Conservation (phyloP, 1,284 basidiomycete species). For the Tilletia indica region DNA sequence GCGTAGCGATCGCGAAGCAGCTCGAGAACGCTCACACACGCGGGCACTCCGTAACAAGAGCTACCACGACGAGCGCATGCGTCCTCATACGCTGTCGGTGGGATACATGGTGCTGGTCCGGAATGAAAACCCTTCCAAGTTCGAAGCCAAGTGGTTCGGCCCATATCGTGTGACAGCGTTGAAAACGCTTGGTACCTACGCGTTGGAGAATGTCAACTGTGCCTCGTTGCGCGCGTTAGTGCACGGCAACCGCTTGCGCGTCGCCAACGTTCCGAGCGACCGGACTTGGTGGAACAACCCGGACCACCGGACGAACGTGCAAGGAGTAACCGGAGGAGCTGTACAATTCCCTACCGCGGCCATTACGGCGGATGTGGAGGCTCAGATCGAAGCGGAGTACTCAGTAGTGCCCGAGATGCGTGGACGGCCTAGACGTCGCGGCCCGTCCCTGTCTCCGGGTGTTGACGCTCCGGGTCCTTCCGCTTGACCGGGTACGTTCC, state of each 20-base stretch:
- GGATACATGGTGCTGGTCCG: neutral
- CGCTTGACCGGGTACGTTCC: too few relatives aligned
- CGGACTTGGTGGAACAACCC: neutral
- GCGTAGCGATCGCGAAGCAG: neutral
- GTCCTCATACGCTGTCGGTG: neutral
- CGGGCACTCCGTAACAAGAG: neutral
- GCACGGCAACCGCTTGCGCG: neutral
- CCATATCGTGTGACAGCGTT: neutral
- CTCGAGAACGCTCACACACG: slow-evolving; percentile 6
- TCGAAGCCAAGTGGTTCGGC: neutral
- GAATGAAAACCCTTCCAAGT: neutral
- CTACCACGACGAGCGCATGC: neutral
- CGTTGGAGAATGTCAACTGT: neutral
- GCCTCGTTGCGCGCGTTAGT: neutral
- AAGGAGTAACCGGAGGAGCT: neutral
- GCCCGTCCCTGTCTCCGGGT: neutral
- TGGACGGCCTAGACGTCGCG: neutral
- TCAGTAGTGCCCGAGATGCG: neutral
- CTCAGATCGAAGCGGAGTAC: neutral
- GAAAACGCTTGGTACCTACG: neutral
- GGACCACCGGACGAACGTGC: neutral
- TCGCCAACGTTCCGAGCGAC: neutral
- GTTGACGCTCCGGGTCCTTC: too few relatives aligned
- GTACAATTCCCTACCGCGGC: neutral
- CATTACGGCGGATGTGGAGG: neutral